Evolutionary conservation across 179 eudicot genomes (phyloP), one percentile per base, ranked within the genome.

Genomic region (Camellia oleifera): DNA sequence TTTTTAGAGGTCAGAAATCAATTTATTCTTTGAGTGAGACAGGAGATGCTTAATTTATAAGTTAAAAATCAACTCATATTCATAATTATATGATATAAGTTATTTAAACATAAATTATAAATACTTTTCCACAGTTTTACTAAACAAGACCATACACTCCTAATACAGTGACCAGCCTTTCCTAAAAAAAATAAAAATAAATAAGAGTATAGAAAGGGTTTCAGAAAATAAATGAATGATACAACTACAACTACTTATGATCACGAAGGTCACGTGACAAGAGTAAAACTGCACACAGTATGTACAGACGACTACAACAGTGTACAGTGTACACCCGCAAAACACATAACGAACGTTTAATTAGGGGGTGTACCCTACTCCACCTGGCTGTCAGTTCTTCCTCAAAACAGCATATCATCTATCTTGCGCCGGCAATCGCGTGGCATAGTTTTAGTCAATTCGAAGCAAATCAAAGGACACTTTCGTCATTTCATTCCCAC

Each of bases 251-350:
- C 20, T 15, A 44, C 53, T 48, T 48, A 12, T 12, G 48, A 50
- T 75, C 82, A 84, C 82, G 81, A 68, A 71, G 67, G 77, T 69
- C 89, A 84, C 86, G 87, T 75, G 85, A 77, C 18, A 13, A 26
- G 50, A 77, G 72, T 77, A 54, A 77, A 63, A 32, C 40, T 32
- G 40, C 40, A 32, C 40, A 32, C 40, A 32, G 40, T 32, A 32
- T 32, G 40, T 32, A 1, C 40, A 32, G 40, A 32, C 40, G 40
- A 32, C 40, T 32, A 32, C 40, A 32, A 32, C 40, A 44, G 10
- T 76, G 11, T 6, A 12, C 50, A 18, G 71, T 63, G 79, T 44
- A 14, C 71, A 8, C 71, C 0, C 56, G 14, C 12, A 3, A 17
- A n/a, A 40, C 23, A 14, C 18, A 0, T 3, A 58, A 26, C 12